phyloP scores from a whole-genome alignment of 2,329 filamentous ascomycete genomes.

The Pseudogymnoascus sp. region DNA sequence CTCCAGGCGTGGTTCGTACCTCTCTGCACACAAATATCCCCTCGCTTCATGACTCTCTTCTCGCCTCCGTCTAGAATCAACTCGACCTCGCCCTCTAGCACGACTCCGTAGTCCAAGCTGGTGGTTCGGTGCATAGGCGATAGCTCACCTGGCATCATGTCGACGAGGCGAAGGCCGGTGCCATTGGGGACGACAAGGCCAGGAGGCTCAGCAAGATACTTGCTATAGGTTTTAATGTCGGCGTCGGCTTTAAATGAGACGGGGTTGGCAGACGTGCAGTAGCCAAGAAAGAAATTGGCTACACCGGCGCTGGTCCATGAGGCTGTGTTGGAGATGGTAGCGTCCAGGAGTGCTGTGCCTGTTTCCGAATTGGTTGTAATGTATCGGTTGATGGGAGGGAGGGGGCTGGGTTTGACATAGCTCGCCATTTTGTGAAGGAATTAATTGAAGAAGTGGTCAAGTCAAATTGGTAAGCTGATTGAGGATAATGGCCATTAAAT shows the following conservation, averaged over 20 bases:
- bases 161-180: conserved; percentile 22
- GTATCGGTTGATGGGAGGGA: conserved; percentile 20
- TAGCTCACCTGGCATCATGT: conserved; percentile 18
- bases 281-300: conserved; percentile 24
- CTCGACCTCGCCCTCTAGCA: conserved; percentile 36
- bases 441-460: not conserved
- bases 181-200: conserved; percentile 18
- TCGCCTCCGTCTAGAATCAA: conserved; percentile 37
- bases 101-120: conserved; percentile 37
- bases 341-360: conserved; percentile 21
- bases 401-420: conserved; percentile 4
- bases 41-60: conserved; percentile 32
- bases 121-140: conserved; percentile 38
- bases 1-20: conserved; percentile 41
- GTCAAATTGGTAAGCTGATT: not conserved
- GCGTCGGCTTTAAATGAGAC: conserved; percentile 13
- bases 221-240: conserved; percentile 18
- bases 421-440: not conserved
- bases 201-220: conserved; percentile 18
- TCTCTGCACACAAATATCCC: conserved; percentile 38
- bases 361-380: conserved; percentile 20
- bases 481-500: not conserved
- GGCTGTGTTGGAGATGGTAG: conserved; percentile 12
- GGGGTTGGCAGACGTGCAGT: conserved; percentile 20
- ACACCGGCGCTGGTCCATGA: conserved; percentile 17